Evolutionary conservation across 2,329 filamentous ascomycete species (phyloP).

Genomic region (Verticillium tricorpus): DNA sequence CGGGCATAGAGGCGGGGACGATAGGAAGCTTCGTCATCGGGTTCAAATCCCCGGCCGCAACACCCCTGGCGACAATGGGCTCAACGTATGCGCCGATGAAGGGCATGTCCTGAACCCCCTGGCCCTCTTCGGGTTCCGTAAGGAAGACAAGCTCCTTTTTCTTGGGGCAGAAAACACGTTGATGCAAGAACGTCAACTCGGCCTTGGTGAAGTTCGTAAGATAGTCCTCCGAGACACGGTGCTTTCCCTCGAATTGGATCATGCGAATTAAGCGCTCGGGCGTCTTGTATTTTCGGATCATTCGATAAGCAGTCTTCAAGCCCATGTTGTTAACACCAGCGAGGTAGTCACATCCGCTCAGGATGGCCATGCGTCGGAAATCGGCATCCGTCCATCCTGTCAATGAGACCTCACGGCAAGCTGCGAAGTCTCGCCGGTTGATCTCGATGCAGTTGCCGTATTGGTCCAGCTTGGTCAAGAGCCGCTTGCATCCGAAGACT

Average conservation of each 20-base stretch:
- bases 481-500: constrained; percentile 86
- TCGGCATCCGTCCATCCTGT: constrained; percentile 89
- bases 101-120: constrained; percentile 66
- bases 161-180: constrained; percentile 86
- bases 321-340: constrained; percentile 79
- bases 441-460: constrained; percentile 92
- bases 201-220: constrained; percentile 77
- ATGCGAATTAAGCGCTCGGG: constrained; percentile 78
- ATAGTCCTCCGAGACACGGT: constrained; percentile 75
- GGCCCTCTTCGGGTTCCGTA: constrained; percentile 57
- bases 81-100: constrained; percentile 77
- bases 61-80: constrained; percentile 62
- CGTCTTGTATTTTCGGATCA: constrained; percentile 85
- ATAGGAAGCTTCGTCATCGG: constrained; percentile 79
- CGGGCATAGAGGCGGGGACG: constrained; percentile 33
- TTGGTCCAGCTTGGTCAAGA: constrained; percentile 91
- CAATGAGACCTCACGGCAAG: constrained; percentile 81
- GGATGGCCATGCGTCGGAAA: constrained; percentile 91
- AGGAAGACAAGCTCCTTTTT: constrained; percentile 69
- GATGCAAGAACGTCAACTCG: constrained; percentile 88
- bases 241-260: constrained; percentile 85
- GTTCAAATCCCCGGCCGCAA: constrained; percentile 79
- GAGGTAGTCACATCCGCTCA: constrained; percentile 97
- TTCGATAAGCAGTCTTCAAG: constrained; percentile 86
- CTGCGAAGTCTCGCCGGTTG: constrained; percentile 81